Conservation (phyloP, 805 yeast genomes). For the Lipomyces orientalis region DNA sequence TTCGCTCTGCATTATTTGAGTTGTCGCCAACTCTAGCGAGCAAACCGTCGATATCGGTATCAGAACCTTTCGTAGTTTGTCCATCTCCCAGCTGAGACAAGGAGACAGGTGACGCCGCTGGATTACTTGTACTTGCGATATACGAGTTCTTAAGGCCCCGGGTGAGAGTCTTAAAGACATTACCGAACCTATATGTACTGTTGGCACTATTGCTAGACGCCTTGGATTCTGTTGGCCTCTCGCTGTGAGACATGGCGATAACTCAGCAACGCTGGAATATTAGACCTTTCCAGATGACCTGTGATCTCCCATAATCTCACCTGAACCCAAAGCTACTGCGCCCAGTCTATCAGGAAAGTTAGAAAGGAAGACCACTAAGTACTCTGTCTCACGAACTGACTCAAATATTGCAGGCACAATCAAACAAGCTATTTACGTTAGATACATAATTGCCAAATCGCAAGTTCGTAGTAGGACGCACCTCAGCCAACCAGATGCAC, state of each 20-base stretch:
- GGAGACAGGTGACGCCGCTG: conserved; percentile 40
- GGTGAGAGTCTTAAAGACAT: conserved; percentile 43
- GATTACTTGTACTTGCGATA: conserved; percentile 26
- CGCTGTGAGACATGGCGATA: not conserved
- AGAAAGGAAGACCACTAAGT: not conserved
- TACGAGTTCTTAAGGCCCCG: conserved; percentile 41
- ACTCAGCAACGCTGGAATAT: not conserved
- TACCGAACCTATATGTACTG: conserved; percentile 33
- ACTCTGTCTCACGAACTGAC: not conserved
- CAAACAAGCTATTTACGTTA: not conserved
- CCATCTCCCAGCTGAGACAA: conserved; percentile 38
- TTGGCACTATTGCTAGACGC: not conserved
- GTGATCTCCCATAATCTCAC: not conserved
- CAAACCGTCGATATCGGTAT: conserved; percentile 12
- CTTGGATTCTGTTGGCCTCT: not conserved
- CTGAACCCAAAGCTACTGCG: not conserved
- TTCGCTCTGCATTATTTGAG: conserved; percentile 43
- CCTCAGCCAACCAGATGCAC: not conserved
- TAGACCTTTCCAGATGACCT: not conserved
- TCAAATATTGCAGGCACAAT: not conserved
- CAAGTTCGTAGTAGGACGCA: not conserved
- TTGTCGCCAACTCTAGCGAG: conserved; percentile 19
- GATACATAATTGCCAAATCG: not conserved
- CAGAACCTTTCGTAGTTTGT: conserved; percentile 33
- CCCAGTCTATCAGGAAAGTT: not conserved